Conservation (phyloP, 2,329 filamentous ascomycete species). For the Fusarium sacchari region DNA sequence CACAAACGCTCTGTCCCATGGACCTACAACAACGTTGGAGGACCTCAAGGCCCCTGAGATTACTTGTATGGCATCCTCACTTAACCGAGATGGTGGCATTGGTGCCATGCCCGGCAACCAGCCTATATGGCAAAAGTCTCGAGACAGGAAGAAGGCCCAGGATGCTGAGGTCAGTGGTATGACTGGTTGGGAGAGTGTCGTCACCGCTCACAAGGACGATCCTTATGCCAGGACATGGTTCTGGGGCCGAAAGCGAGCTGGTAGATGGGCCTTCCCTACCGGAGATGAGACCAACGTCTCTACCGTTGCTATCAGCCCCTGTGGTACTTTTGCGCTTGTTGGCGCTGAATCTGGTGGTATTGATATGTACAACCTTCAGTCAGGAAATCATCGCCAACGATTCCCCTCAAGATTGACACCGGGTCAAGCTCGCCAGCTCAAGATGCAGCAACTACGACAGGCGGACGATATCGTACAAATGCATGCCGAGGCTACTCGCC, state of each 20-base stretch:
- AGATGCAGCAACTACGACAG: conserved; percentile 70
- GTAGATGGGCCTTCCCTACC: conserved; percentile 91
- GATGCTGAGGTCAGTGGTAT: conserved; percentile 78
- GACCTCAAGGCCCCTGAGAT: conserved; percentile 91
- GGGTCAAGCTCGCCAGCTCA: conserved; percentile 80
- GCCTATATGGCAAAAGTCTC: conserved; percentile 84
- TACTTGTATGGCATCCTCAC: conserved; percentile 87
- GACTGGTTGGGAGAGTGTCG: conserved; percentile 96
- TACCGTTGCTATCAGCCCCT: conserved; percentile 88
- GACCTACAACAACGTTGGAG: conserved; percentile 72
- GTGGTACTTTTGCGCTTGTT: conserved; percentile 91
- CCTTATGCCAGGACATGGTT: conserved; percentile 94
- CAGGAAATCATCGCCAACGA: conserved; percentile 84
- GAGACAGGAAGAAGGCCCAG: conserved; percentile 67
- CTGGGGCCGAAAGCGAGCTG: conserved; percentile 93
- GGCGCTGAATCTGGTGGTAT: conserved; percentile 85
- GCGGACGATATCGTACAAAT: conserved; percentile 67
- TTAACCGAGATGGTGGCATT: conserved; percentile 95
- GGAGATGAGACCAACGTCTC: conserved; percentile 84
- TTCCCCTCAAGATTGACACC: conserved; percentile 85
- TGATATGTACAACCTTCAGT: conserved; percentile 97
- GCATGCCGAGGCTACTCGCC: conserved; percentile 56
- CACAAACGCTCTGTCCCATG: conserved; percentile 64
- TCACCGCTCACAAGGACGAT: conserved; percentile 91
- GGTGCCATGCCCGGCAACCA: conserved; percentile 82